These are phyloP conservation scores for Boletus smithii DNA, from an alignment of 1,284 basidiomycete genomes.

Conservation along the genomic window DNA sequence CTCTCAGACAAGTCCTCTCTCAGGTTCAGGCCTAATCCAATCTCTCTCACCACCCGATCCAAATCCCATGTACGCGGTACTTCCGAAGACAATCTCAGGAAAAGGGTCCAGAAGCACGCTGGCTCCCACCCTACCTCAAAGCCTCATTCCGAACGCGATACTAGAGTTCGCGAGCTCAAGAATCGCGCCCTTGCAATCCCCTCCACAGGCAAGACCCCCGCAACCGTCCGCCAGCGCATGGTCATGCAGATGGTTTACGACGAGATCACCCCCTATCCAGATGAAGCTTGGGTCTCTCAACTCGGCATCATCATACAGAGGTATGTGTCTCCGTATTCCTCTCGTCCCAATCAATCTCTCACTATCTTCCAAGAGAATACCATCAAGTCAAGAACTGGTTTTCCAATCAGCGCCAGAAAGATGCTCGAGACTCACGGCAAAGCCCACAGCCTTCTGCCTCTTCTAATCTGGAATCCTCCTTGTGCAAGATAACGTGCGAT, in stretches of 20 bases:
- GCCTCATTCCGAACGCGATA: constrained; percentile 29
- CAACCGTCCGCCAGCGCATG: constrained; percentile 49
- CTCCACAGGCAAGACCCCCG: constrained; percentile 55
- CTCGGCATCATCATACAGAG: constrained; percentile 49
- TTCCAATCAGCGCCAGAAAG: constrained; percentile 54
- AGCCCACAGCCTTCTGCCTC: constrained; percentile 33
- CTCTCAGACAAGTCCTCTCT: constrained; percentile 26
- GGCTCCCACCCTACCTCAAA: constrained; percentile 17
- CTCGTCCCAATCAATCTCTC: constrained; percentile 5
- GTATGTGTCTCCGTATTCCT: constrained; percentile 29
- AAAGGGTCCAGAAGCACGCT: constrained; percentile 26
- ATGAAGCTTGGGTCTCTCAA: constrained; percentile 46
- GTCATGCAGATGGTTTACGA: constrained; percentile 57
- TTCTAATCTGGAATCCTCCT: constrained; percentile 29
- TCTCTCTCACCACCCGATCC: constrained; percentile 27
- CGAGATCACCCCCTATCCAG: constrained; percentile 58
- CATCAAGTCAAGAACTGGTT: constrained; percentile 62
- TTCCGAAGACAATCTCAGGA: constrained; percentile 32
- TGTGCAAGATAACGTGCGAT: constrained; percentile 35
- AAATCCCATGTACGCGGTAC: constrained; percentile 20
- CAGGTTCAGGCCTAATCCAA: constrained; percentile 22
- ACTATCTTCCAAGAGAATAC: constrained; percentile 40
- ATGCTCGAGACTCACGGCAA: constrained; percentile 37
- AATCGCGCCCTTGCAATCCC: constrained; percentile 46
- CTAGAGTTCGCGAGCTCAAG: constrained; percentile 37